Base-by-base conservation (phyloP, 164 flowering plant species). In the Saururus chinensis region DNA sequence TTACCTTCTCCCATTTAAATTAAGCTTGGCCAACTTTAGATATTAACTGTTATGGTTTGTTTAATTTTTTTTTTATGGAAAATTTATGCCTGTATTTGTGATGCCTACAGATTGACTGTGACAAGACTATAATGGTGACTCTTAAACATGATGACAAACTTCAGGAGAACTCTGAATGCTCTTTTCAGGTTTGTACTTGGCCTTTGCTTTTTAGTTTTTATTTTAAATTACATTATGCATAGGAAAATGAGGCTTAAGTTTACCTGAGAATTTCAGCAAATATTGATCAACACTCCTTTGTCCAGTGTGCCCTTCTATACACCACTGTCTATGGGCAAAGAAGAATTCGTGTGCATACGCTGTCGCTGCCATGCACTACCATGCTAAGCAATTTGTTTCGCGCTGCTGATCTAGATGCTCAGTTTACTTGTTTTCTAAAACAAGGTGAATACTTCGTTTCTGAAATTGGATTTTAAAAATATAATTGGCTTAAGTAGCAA, bases 231-330 rank as follows among this genome's bases (percentile, higher is more conserved):
- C 24, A 56, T 24, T 20, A 20, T 56, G 58, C 8, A 13, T 13
- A 13, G 8, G 45, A 41, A 41, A 8, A 41, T 40, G 8, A 40
- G 11, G 42, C 1, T 45, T 45, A 45, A 17, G 14, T 45, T 45
- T 45, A 4, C 49, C 49, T 3, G 2, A 12, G 17, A 2, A 12
- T 45, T 13, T 45, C 49, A 45, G 37, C 37, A 30, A 30, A 30
- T 30, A 8, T 45, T 45, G 49, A 45, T 45, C 16, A 12, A 0
- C 17, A 45, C 49, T 45, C 49, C 14, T 17, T 56, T 62, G 16
- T 71, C 40, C 77, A 95, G 99, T 91, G 96, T 74, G 99, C 99
- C n/a, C 95, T 95, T 78, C 90, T 95, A 41, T 95, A 95, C 76
- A 95, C 99, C 61, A 95, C 97, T 51, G 74, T 88, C 19, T 83